A percentile compares a stretch with the other conserved stretches of the same genome.
Evolutionary conservation across 2,329 filamentous ascomycete genomes (phyloP).

Genomic region (Ceratocystis variospora): DNA sequence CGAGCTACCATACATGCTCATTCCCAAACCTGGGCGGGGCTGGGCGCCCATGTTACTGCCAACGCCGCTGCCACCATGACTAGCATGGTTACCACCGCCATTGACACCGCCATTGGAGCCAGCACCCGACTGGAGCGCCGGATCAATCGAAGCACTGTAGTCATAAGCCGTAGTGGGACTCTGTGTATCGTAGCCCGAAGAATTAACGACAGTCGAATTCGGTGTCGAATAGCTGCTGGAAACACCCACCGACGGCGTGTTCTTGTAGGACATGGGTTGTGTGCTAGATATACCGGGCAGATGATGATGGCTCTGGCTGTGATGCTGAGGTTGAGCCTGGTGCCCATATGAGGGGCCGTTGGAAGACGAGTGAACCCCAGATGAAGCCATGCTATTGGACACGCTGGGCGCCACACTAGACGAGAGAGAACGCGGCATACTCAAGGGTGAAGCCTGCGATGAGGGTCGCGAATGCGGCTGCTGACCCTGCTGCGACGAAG

Average conservation of each 20-base stretch:
- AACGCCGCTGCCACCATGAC: not conserved
- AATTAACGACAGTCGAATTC: slow-evolving; percentile 14
- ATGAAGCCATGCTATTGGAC: slow-evolving; percentile 6
- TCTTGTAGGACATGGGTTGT: slow-evolving; percentile 11
- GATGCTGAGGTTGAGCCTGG: not conserved
- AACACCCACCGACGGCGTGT: slow-evolving; percentile 11
- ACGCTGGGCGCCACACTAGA: not conserved
- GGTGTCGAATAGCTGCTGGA: slow-evolving; percentile 17
- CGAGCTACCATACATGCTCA: not conserved
- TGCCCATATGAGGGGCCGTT: not conserved
- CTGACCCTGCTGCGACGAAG: not conserved
- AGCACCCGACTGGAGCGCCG: slow-evolving; percentile 37
- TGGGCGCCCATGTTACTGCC: not conserved
- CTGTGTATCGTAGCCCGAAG: slow-evolving; percentile 17
- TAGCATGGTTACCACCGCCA: not conserved
- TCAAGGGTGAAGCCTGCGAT: slow-evolving; percentile 12
- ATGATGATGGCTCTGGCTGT: slow-evolving; percentile 6
- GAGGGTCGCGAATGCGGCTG: slow-evolving; percentile 9
- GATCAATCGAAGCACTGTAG: slow-evolving; percentile 48
- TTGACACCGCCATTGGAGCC: not conserved
- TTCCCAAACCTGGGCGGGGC: not conserved
- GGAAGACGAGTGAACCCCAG: slow-evolving; percentile 4
- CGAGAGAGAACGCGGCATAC: not conserved
- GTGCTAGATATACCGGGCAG: slow-evolving; percentile 13
- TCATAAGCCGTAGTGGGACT: slow-evolving; percentile 29